Conservation (phyloP, 2,329 filamentous ascomycete species). For the Colletotrichum cereale region DNA sequence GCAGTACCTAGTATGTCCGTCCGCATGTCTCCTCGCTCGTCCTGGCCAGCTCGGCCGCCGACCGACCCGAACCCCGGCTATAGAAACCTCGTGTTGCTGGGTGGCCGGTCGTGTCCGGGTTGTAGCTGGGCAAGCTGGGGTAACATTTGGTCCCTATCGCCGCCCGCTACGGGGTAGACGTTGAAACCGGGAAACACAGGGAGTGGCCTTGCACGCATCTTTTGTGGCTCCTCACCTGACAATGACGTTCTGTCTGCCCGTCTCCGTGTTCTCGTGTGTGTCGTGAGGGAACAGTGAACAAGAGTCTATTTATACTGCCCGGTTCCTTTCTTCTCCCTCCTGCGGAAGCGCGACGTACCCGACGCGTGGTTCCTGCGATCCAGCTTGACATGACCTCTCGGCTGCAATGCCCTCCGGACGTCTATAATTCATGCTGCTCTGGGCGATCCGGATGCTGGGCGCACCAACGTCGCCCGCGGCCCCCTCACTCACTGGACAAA, state of each 20-base stretch:
- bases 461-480: too few relatives aligned
- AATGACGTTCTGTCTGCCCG: slow-evolving; percentile 10
- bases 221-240: slow-evolving; percentile 9
- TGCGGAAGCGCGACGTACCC: too few relatives aligned
- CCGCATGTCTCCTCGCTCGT: too few relatives aligned
- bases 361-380: not conserved
- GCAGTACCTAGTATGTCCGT: too few relatives aligned
- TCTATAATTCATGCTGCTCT: not conserved
- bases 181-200: slow-evolving; percentile 32
- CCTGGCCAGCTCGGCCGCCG: too few relatives aligned
- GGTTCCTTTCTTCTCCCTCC: not conserved
- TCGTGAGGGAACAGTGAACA: not conserved
- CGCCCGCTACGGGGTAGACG: slow-evolving; percentile 26
- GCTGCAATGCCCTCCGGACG: not conserved
- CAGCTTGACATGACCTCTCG: not conserved
- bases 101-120: not conserved
- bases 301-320: slow-evolving; percentile 24
- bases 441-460: not conserved
- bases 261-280: not conserved
- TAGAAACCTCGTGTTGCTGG: not conserved
- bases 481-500: not conserved
- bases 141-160: not conserved
- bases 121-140: slow-evolving; percentile 32
- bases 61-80: too few relatives aligned
- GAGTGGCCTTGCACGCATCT: slow-evolving; percentile 21